These are phyloP conservation scores for Podospora pseudoanserina DNA, from an alignment of 495 filamentous ascomycete species.

Conservation along the genomic window DNA sequence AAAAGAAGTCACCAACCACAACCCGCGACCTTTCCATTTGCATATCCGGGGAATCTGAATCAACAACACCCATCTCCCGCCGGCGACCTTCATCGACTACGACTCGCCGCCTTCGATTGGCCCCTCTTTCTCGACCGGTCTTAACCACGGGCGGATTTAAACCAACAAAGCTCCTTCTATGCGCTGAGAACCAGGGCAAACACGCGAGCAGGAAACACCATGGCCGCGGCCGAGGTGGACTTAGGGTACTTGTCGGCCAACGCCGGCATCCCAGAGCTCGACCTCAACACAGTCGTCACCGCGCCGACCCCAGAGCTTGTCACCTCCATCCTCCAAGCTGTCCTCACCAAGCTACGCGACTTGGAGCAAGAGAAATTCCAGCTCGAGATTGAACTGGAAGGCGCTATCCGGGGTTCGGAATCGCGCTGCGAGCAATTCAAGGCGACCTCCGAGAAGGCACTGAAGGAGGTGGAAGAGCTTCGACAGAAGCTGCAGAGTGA, in stretches of 20 bases:
- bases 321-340: constrained; percentile 58
- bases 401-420: constrained; percentile 74
- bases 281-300: constrained; percentile 61
- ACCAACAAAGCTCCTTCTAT: constrained; percentile 8
- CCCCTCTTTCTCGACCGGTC: background rate
- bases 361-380: constrained; percentile 82
- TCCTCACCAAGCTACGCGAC: constrained; percentile 73
- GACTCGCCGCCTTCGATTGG: background rate
- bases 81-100: background rate
- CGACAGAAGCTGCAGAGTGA: constrained; percentile 74
- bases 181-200: constrained; percentile 15
- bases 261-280: constrained; percentile 65
- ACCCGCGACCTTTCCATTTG: background rate
- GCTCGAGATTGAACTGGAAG: constrained; percentile 88
- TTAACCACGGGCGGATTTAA: background rate
- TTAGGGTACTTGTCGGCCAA: constrained; percentile 71
- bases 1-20: background rate
- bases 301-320: constrained; percentile 77
- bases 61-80: background rate
- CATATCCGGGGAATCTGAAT: background rate
- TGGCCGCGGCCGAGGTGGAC: constrained; percentile 75
- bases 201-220: constrained; percentile 40
- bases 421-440: constrained; percentile 77
- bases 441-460: constrained; percentile 70
- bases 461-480: constrained; percentile 73